Base-by-base conservation (phyloP, 768 basidiomycete species). In the Boletales sp. region DNA sequence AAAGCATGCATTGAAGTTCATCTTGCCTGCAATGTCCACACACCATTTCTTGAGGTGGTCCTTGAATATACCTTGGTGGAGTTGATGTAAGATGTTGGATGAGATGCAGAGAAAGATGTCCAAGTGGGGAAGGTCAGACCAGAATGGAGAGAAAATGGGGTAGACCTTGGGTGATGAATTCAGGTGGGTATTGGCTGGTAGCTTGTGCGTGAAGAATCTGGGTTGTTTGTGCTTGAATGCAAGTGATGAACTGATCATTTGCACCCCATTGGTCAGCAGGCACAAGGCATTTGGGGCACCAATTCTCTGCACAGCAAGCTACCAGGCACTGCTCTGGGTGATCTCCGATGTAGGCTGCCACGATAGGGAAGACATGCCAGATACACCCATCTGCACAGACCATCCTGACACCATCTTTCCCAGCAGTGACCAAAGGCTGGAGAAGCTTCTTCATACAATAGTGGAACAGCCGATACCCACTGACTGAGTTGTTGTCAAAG, bases 21-120 rank as follows among this genome's bases (percentile, higher is more conserved):
- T 34, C 1, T 1, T 19, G 10, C 14, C 15, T 0, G 15, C 15
- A 3, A 53, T 10, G 0, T 0, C 2, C 0, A 6, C 2, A 2
- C 39, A 51, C 40, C 43, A 50, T 41, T 18, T 24, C 10, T 53
- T 53, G 18, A 50, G 14, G 8, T 53, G 39, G 5, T 53, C 43
- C 10, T 50, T 53, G 21, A 53, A 4, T 1, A 53, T 18, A 0
- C 44, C 44, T 42, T 53, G 49, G 1, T 51, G 45, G 0, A 47
- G 42, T 13, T 54, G 49, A 13, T 54, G 53, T 0, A 54, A 37
- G 12, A 51, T 30, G 5, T 54, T 2, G 0, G 27, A 51, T 0
- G 24, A 4, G n/a, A 54, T 54, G 27, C 32, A 39, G 0, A 7
- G 0, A 2, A 54, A 54, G 2, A 54, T 47, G 13, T 54, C 13